A percentile compares a stretch with the other conserved stretches of the same genome.
These are phyloP conservation scores for Wickerhamiella kurtzmanii DNA, from an alignment of 805 yeast genomes.

Conservation along the genomic window DNA sequence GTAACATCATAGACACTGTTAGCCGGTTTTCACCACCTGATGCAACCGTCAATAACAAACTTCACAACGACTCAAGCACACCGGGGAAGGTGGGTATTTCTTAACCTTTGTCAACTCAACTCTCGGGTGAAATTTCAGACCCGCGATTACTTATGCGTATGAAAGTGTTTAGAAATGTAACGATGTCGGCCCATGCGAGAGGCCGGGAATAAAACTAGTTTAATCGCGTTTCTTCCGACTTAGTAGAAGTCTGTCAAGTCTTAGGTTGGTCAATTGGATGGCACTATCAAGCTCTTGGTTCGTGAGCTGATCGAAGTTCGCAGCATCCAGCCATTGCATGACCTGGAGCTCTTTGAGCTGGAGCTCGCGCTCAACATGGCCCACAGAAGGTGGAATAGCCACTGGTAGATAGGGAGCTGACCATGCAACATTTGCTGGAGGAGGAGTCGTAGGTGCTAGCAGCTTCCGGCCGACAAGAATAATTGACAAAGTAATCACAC, in stretches of 20 bases:
- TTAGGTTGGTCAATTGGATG: conserved; percentile 16
- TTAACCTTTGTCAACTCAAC: neutral
- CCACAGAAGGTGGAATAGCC: neutral
- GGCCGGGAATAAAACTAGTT: neutral
- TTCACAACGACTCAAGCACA: neutral
- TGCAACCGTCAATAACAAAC: neutral
- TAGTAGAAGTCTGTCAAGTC: conserved; percentile 13
- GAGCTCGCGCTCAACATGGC: neutral
- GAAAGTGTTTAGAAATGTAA: neutral
- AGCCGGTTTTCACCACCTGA: neutral
- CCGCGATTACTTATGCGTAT: neutral
- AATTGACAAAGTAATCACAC: neutral
- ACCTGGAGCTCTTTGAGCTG: neutral
- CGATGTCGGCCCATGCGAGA: neutral
- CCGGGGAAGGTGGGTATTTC: neutral
- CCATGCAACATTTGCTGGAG: neutral
- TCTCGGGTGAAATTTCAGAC: neutral
- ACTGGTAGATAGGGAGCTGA: neutral
- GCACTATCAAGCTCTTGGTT: conserved; percentile 16
- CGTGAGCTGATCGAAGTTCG: conserved; percentile 3
- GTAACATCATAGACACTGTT: neutral
- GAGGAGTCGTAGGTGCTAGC: neutral
- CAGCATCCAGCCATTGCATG: neutral
- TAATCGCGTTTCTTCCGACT: neutral
- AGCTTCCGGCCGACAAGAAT: neutral